Evolutionary conservation across 192 early-diverging fungal species (phyloP).

Genomic region (Backusella psychrophila): DNA sequence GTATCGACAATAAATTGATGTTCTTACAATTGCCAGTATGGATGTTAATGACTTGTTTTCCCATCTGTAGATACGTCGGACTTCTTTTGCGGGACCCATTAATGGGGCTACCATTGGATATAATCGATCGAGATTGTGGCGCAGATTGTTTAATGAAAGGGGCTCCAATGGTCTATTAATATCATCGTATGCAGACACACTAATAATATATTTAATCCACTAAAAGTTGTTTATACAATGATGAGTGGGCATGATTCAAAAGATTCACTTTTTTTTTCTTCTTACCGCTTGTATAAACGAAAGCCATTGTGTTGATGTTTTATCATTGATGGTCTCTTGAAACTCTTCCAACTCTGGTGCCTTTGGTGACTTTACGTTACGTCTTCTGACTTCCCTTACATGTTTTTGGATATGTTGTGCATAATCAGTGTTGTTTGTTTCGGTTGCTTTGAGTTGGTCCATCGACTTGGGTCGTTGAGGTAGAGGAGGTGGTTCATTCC

Average conservation of each 20-base stretch:
- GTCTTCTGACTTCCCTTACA: conserved; percentile 25
- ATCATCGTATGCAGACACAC: conserved; percentile 12
- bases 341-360: conserved; percentile 3
- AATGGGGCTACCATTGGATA: conserved; percentile 16
- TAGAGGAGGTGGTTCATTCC: neutral
- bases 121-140: conserved; percentile 14
- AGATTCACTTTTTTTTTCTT: neutral
- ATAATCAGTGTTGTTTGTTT: conserved; percentile 9
- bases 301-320: conserved; percentile 11
- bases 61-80: conserved; percentile 24
- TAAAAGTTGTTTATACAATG: neutral
- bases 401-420: conserved; percentile 22
- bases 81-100: neutral
- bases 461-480: neutral
- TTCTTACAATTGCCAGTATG: conserved; percentile 5
- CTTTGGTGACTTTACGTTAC: neutral
- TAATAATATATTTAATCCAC: conserved; percentile 20
- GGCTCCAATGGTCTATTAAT: conserved; percentile 12
- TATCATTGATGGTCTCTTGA: neutral
- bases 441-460: neutral
- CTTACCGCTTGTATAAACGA: conserved; percentile 20
- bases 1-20: too few relatives aligned
- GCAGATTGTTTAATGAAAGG: conserved; percentile 19
- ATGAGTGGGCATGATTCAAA: neutral
- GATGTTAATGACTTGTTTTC: conserved; percentile 25